Conservation (phyloP, 2,329 filamentous ascomycete species). For the Chrysosporium queenslandicum region DNA sequence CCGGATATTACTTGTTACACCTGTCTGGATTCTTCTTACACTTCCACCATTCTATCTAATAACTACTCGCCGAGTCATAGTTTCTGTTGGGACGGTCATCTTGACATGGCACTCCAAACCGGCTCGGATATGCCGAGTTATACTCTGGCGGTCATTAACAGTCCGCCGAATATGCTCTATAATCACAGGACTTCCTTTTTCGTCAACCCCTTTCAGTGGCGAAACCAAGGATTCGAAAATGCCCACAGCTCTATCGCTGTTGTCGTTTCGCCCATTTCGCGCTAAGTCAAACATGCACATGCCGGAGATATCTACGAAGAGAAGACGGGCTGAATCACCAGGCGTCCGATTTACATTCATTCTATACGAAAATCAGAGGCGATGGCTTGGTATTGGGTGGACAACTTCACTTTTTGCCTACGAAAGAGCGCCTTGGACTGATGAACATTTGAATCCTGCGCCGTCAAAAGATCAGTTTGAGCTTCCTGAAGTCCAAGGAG, state of each 20-base stretch:
- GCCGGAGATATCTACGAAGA: slow-evolving; percentile 40
- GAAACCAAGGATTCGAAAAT: slow-evolving; percentile 16
- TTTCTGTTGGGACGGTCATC: slow-evolving; percentile 76
- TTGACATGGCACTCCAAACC: slow-evolving; percentile 89
- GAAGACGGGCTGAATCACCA: slow-evolving; percentile 44
- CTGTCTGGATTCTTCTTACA: slow-evolving; percentile 75
- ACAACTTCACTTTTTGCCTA: slow-evolving; percentile 84
- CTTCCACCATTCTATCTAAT: slow-evolving; percentile 75
- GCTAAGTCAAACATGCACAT: slow-evolving; percentile 37
- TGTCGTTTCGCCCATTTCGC: slow-evolving; percentile 28
- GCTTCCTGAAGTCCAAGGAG: slow-evolving; percentile 56
- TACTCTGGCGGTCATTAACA: slow-evolving; percentile 78
- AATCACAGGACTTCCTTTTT: slow-evolving; percentile 60
- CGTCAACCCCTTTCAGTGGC: not conserved
- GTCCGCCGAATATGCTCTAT: slow-evolving; percentile 60
- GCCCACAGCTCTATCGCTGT: slow-evolving; percentile 20
- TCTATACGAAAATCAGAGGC: slow-evolving; percentile 88
- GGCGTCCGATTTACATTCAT: slow-evolving; percentile 95
- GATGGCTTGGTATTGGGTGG: slow-evolving; percentile 94
- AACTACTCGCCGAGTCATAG: slow-evolving; percentile 70
- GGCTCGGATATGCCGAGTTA: slow-evolving; percentile 69
- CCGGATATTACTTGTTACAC: slow-evolving; percentile 76
- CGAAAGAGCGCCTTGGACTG: slow-evolving; percentile 84
- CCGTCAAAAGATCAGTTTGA: slow-evolving; percentile 63
- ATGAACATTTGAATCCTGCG: slow-evolving; percentile 80